Base-by-base conservation (phyloP, 2,329 filamentous ascomycete species). In the Fusarium setosum region DNA sequence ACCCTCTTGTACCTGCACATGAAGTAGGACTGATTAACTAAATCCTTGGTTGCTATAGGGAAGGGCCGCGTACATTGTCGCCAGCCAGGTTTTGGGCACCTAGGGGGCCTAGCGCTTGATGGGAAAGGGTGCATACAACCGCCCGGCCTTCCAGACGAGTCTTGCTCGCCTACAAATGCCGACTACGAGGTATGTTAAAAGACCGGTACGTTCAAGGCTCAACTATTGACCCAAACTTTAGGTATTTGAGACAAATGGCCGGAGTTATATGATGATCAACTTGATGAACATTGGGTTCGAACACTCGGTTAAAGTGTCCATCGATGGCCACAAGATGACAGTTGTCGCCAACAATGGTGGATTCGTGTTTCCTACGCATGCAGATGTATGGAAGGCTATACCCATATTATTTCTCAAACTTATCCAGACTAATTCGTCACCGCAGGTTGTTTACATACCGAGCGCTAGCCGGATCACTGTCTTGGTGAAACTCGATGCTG, bases 31-130 rank as follows among this genome's bases (percentile, higher is more conserved):
- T n/a, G n/a, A 26, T 15, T 42, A n/a, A 42, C 23, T 4, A 42
- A 4, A 20, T 38, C 10, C 7, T 21, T 18, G 4, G n/a, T n/a
- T 18, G 18, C 10, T 26, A 3, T 15, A 59, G 51, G 50, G 4
- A 59, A 56, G 17, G 56, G 56, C 4, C 56, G 56, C 0, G 56
- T 56, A 3, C 51, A 59, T 21, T 59, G 56, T 26, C 41, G 51
- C 13, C 56, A 48, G 5, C 17, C 34, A 4, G 51, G 26, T 4
- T 48, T 18, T 8, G 41, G 23, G 15, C 6, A 35, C 3, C 20
- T 59, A 1, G 41, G 48, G n/a, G 56, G 56, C 1, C 31, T 35
- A 8, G 6, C 34, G 13, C 26, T 59, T 1, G 56, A 59, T 35
- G 26, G 45, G 12, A 56, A 48, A 10, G 56, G 56, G 2, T 59